phyloP scores from a whole-genome alignment of 257 asterid genomes.

The Solanum pinnatisectum region DNA sequence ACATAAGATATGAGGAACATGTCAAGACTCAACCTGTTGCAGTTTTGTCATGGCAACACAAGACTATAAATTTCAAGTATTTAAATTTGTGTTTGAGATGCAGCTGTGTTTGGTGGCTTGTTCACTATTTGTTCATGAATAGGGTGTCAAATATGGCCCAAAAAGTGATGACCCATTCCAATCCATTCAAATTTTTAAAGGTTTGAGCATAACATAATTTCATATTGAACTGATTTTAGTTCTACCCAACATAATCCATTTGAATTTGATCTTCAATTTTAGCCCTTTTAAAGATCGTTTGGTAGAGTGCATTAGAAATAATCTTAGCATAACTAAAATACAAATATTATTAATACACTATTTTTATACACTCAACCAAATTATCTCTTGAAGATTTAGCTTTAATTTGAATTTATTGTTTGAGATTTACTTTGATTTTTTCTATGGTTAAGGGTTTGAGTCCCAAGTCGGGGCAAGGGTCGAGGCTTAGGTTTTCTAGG shows the following conservation, averaged over 20 bases:
- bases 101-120: not conserved
- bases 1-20: not conserved
- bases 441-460: not conserved
- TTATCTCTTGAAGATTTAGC: too few species aligned
- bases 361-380: not conserved
- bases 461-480: not conserved
- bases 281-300: not conserved
- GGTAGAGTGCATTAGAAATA: not conserved
- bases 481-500: not conserved
- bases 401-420: not conserved
- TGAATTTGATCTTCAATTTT: not conserved
- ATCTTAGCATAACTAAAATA: not conserved
- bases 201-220: not conserved
- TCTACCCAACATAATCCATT: not conserved
- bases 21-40: not conserved
- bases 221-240: not conserved
- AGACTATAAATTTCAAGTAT: not conserved
- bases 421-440: not conserved
- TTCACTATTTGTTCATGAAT: too few species aligned
- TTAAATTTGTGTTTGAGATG: not conserved
- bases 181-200: not conserved
- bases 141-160: not conserved
- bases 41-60: not conserved
- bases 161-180: not conserved
- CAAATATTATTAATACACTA: too few species aligned